Evolutionary conservation across 1,284 basidiomycete species (phyloP), one percentile per base, ranked within the genome.

Genomic region (Ustilago sp.): DNA sequence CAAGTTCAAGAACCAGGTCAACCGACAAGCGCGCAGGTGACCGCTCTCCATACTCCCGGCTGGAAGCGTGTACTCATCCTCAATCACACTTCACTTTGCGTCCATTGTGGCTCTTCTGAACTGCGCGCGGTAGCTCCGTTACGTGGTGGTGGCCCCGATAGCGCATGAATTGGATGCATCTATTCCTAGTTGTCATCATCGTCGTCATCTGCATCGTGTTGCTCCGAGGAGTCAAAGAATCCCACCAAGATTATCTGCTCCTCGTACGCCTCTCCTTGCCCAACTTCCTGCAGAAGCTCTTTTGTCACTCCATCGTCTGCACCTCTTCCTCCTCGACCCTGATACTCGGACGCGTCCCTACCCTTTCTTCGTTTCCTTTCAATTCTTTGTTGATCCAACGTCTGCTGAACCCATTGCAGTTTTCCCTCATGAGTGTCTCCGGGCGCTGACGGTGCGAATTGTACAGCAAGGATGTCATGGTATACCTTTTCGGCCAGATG

Each of bases 321-420:
- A 19, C 69, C 74, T 48, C 74, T 57, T 11, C 80, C 80, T 4
- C 77, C 80, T 36, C 80, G 57, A 8, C 79, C 80, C 34, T 77
- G 72, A 51, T 77, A 82, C 51, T 80, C 80, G 15, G 80, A 63
- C 17, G 63, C 68, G 39, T 79, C 74, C 23, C 79, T 68, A 9
- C 59, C 41, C 17, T 47, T 66, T 28, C 59, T 43, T 13, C 73
- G 70, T 38, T 57, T 59, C 13, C 12, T 81, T 81, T 83, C 94
- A 91, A 1, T 91, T 92, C 67, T 89, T 85, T 8, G 79, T 70
- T 2, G 91, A 89, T 39, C 91, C 89, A 43, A 88, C 85, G 82
- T 93, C 92, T 31, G 90, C 88, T 28, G 88, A 59, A 79, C 68
- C 45, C 67, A 83, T 52, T 91, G 89, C 2, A 91, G 62, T 53